phyloP scores from a whole-genome alignment of 139 green algal genomes.

The Micractinium conductrix region DNA sequence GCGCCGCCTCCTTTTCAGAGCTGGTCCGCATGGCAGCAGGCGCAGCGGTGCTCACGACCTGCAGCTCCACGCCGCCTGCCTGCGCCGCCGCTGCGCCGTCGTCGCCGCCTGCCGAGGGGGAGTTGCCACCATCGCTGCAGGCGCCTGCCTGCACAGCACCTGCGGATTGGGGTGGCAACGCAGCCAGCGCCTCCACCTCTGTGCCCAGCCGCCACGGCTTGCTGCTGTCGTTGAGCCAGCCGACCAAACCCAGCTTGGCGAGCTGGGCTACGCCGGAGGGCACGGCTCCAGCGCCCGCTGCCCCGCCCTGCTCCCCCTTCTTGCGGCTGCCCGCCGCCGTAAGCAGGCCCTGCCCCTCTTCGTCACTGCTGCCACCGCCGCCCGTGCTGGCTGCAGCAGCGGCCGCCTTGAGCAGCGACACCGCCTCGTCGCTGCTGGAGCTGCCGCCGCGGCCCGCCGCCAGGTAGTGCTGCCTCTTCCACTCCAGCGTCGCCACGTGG shows the following conservation, averaged over 20 bases:
- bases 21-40: neutral
- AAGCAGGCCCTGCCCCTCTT: neutral
- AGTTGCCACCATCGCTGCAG: too few species aligned
- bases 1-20: slow-evolving; percentile 6
- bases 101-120: too few species aligned
- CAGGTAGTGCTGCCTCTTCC: neutral
- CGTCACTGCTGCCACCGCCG: too few species aligned
- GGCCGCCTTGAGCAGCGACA: neutral
- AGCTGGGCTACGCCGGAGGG: too few species aligned
- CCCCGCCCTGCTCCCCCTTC: neutral
- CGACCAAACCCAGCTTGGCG: neutral
- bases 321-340: neutral
- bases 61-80: neutral
- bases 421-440: slow-evolving; percentile 6
- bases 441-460: neutral
- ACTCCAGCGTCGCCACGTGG: neutral
- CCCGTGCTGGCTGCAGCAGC: neutral
- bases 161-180: neutral
- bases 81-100: too few species aligned
- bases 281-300: neutral
- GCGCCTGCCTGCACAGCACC: neutral
- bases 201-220: slow-evolving; percentile 8
- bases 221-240: neutral
- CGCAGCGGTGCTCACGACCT: neutral
- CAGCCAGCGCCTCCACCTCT: neutral